Base-by-base conservation (phyloP, 2,329 filamentous ascomycete genomes). In the Trichoderma koningiopsis region DNA sequence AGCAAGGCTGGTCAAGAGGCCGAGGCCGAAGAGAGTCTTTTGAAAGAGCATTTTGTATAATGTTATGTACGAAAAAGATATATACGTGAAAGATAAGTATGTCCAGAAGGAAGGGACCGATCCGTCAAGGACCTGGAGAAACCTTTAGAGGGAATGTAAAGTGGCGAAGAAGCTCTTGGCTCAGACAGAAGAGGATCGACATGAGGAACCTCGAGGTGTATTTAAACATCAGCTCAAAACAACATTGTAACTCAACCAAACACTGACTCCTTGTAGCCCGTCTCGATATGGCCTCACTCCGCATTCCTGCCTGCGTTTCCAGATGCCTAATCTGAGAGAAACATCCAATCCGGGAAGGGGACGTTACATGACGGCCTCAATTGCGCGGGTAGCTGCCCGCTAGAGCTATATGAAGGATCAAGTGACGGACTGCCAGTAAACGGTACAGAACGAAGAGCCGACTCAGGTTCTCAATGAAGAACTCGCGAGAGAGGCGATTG, bases 21-120 rank as follows among this genome's bases (percentile, higher is more conserved):
- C 57, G 37, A 68, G 52, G 52, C 69, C 19, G 13, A 43, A 35
- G 10, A 58, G 24, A 37, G 58, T 27, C 31, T 68, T 68, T 8
- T 59, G 31, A 59, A 70, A 58, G 58, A 61, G 53, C 69, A 70
- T 70, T 29, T 53, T 66, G 56, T 70, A 43, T 56, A 33, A n/a
- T 10, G 19, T 4, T 59, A 68, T 68, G 40, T 68, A 68, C 47
- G 33, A 22, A 40, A 24, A 53, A 10, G 33, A 61, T 68, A 68
- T 68, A 56, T 68, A 61, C 65, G 47, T 33, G 40, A 47, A 68
- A 68, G 11, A 67, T 56, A 68, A 56, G 5, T 22, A 22, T 27
- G 13, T 22, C 56, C 57, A 53, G 35, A 68, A 68, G 65, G 64
- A 67, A 14, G 33, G 65, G 43, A 60, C 56, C 4, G 65, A 68